These are phyloP conservation scores for Clonostachys rhizophaga DNA, from an alignment of 2,329 filamentous ascomycete species.

Conservation along the genomic window DNA sequence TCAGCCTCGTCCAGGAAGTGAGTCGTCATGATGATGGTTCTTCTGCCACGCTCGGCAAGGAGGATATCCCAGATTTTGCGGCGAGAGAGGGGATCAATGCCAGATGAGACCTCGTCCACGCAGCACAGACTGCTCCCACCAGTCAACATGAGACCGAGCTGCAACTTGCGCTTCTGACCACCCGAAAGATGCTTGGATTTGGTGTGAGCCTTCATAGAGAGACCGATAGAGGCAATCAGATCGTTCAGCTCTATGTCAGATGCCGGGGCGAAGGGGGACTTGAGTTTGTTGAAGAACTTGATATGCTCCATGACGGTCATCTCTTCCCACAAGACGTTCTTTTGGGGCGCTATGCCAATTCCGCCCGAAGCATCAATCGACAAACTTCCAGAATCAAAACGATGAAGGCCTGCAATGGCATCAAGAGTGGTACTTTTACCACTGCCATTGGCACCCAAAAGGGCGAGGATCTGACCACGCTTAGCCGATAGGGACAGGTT, in stretches of 20 bases:
- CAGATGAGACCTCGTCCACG: slow-evolving; percentile 71
- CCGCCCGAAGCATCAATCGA: slow-evolving; percentile 64
- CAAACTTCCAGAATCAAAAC: slow-evolving; percentile 53
- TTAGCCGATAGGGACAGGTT: slow-evolving; percentile 62
- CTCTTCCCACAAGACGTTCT: slow-evolving; percentile 72
- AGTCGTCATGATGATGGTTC: slow-evolving; percentile 68
- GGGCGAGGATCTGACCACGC: slow-evolving; percentile 72
- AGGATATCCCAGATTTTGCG: slow-evolving; percentile 50
- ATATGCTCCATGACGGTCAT: slow-evolving; percentile 70
- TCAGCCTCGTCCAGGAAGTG: slow-evolving; percentile 77
- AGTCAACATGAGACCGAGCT: slow-evolving; percentile 75
- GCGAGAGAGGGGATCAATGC: slow-evolving; percentile 67
- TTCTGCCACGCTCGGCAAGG: slow-evolving; percentile 57
- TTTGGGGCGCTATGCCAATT: slow-evolving; percentile 70
- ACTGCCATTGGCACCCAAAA: slow-evolving; percentile 62
- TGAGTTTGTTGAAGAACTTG: slow-evolving; percentile 64
- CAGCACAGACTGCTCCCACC: slow-evolving; percentile 69
- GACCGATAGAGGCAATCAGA: slow-evolving; percentile 59
- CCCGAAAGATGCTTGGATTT: slow-evolving; percentile 63
- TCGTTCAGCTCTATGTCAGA: slow-evolving; percentile 32
- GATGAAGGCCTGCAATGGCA: slow-evolving; percentile 18
- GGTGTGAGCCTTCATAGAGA: slow-evolving; percentile 58
- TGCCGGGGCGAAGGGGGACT: slow-evolving; percentile 43
- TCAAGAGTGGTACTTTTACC: slow-evolving; percentile 65
- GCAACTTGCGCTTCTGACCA: slow-evolving; percentile 72